A percentile compares a stretch with the other conserved stretches of the same genome.
These are phyloP conservation scores for Hepatocystis sp. DNA, from an alignment of 169 alveolate species.

Conservation along the genomic window DNA sequence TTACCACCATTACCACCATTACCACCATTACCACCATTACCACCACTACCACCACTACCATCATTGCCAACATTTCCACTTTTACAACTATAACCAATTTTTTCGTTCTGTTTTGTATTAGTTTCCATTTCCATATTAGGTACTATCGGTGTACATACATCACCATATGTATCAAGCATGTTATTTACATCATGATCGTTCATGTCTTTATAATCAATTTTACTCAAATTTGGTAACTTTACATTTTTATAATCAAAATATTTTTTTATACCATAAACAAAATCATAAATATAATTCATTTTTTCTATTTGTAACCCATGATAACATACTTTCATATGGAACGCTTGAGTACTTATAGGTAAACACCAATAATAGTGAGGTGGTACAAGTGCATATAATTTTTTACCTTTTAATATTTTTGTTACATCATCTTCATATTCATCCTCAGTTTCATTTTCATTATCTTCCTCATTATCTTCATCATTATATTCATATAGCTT, in stretches of 20 bases:
- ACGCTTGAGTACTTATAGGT: conserved; percentile 64
- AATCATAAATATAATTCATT: conserved; percentile 67
- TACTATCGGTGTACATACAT: too few relatives aligned
- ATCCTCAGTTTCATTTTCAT: too few relatives aligned
- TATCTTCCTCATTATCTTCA: too few relatives aligned
- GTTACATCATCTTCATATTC: conserved; percentile 77
- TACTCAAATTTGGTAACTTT: too few relatives aligned
- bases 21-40: not conserved
- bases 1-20: not conserved
- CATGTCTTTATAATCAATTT: too few relatives aligned
- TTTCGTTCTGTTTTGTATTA: too few relatives aligned
- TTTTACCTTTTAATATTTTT: conserved; percentile 63
- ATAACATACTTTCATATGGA: conserved; percentile 62
- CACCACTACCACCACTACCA: not conserved
- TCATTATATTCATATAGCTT: too few relatives aligned
- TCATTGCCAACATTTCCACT: conserved; percentile 12
- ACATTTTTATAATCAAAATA: conserved; percentile 44
- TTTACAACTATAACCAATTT: conserved; percentile 22
- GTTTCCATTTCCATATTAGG: too few relatives aligned
- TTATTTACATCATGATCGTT: too few relatives aligned
- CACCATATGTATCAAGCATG: too few relatives aligned
- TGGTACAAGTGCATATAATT: conserved; percentile 76
- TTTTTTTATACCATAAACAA: conserved; percentile 23
- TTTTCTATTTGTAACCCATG: conserved; percentile 74
- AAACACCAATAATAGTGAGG: conserved; percentile 80